A percentile compares a stretch with the other conserved stretches of the same genome.
Conservation (phyloP, 768 basidiomycete species). For the Chalciporus sphaerocephalus region DNA sequence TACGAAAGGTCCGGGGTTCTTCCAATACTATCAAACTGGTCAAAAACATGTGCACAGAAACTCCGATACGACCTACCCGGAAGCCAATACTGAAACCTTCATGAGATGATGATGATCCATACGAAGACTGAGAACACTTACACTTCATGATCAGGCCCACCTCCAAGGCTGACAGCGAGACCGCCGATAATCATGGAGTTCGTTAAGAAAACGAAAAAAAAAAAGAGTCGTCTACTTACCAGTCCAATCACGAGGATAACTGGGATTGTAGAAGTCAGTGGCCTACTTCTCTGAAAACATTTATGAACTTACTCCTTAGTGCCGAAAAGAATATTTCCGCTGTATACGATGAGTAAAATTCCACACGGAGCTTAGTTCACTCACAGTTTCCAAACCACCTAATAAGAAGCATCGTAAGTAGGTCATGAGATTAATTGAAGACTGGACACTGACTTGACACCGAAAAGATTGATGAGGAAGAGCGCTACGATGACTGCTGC, state of each 20-base stretch:
- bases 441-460: slow-evolving; percentile 41
- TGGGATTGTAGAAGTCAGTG: slow-evolving; percentile 4
- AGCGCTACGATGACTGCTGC: slow-evolving; percentile 35
- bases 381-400: slow-evolving; percentile 23
- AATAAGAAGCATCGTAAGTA: slow-evolving; percentile 31
- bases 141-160: slow-evolving; percentile 48
- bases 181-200: slow-evolving; percentile 32
- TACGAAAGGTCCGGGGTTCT: slow-evolving; percentile 24
- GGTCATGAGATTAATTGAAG: slow-evolving; percentile 28
- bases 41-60: background rate
- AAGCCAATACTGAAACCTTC: slow-evolving; percentile 16
- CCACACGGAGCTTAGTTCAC: background rate
- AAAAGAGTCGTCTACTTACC: slow-evolving; percentile 6
- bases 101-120: slow-evolving; percentile 11
- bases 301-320: slow-evolving; percentile 16
- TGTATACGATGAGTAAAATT: slow-evolving; percentile 9
- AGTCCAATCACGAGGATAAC: slow-evolving; percentile 38
- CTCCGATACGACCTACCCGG: background rate
- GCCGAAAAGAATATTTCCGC: slow-evolving; percentile 23
- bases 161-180: slow-evolving; percentile 56
- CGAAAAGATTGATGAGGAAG: slow-evolving; percentile 43
- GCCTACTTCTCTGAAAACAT: background rate
- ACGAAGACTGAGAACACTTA: slow-evolving; percentile 31
- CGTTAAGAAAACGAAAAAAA: background rate
- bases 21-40: slow-evolving; percentile 17